Evolutionary conservation across 73 alveolate genomes (phyloP).

Genomic region (Tetrahymena thermophila): DNA sequence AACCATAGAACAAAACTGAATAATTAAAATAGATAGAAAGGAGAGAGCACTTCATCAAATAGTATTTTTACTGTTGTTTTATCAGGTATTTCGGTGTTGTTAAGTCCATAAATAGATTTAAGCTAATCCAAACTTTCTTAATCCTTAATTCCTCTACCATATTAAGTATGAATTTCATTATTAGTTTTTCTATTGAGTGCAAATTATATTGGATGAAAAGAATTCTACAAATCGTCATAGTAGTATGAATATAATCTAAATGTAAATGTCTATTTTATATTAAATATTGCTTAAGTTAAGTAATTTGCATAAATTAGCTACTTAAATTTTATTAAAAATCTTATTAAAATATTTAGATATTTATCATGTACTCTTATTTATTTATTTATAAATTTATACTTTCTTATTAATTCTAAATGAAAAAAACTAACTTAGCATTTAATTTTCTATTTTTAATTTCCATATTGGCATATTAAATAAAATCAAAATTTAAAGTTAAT

Average conservation of each 20-base stretch:
- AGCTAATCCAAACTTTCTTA: neutral
- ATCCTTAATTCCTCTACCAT: constrained; percentile 8
- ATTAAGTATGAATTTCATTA: neutral
- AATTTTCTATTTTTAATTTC: no score
- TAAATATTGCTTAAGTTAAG: neutral
- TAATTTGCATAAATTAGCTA: neutral
- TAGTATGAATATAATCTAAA: constrained; percentile 22
- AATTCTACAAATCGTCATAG: constrained; percentile 10
- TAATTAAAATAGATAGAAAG: constrained; percentile 71
- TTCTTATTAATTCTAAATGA: no score
- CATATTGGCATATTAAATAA: no score
- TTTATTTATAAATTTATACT: no score
- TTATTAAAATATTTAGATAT: neutral
- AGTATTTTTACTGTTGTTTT: constrained; percentile 16
- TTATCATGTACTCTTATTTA: no score
- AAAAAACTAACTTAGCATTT: no score
- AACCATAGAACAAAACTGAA: constrained; percentile 72
- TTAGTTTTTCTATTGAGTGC: neutral
- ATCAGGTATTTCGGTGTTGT: constrained; percentile 31
- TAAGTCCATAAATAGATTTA: constrained; percentile 17
- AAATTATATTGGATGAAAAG: constrained; percentile 16
- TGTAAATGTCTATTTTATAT: neutral
- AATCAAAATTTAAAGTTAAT: no score
- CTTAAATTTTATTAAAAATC: neutral
- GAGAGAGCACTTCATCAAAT: constrained; percentile 65